phyloP scores from a whole-genome alignment of 2,329 filamentous ascomycete genomes.

The Alternaria arbusti region DNA sequence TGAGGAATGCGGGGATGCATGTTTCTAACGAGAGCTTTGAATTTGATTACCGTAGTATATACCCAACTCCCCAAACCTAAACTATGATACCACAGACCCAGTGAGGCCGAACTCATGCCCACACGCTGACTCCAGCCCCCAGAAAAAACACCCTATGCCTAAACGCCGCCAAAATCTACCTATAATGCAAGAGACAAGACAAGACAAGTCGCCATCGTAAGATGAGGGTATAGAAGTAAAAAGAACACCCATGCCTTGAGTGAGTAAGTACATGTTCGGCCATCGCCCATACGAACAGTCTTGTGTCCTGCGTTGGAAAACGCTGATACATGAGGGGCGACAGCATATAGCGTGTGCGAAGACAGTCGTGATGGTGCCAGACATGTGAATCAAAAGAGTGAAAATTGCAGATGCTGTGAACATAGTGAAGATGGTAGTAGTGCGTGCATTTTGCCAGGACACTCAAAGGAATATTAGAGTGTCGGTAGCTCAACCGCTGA shows the following conservation, averaged over 20 bases:
- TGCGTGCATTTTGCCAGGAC: background rate
- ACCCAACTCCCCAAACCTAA: too few relatives aligned
- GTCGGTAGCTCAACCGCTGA: background rate
- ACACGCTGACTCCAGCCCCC: background rate
- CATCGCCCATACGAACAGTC: background rate
- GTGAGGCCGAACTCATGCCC: background rate
- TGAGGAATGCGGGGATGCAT: background rate
- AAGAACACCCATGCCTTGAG: background rate
- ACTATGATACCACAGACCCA: background rate
- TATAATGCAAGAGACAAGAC: background rate
- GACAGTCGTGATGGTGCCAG: background rate
- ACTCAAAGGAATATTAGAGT: background rate
- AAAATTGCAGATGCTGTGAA: background rate
- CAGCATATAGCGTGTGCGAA: background rate
- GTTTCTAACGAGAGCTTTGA: background rate
- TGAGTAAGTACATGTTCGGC: background rate
- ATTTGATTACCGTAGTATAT: background rate
- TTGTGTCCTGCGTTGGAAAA: background rate
- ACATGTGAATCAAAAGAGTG: background rate
- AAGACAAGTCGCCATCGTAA: background rate
- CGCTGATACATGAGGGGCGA: background rate
- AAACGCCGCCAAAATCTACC: background rate
- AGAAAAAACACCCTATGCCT: background rate
- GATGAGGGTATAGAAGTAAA: background rate
- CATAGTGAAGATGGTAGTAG: background rate